A percentile compares a stretch with the other conserved stretches of the same genome.
phyloP scores from a whole-genome alignment of 129 eudicot genomes.

The Lactuca sativa region DNA sequence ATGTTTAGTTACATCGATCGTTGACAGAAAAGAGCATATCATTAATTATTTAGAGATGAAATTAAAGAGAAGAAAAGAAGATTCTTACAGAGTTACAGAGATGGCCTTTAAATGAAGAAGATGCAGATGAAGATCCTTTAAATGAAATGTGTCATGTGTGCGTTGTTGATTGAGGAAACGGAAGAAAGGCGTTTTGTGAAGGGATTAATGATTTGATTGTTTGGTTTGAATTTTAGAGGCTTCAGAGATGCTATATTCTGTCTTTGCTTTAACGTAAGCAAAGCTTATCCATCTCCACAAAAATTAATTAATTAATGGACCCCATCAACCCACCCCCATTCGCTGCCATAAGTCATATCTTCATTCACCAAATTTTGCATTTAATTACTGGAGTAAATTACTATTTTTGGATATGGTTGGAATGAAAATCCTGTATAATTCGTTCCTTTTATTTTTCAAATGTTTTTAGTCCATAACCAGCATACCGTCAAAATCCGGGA shows the following conservation, averaged over 20 bases:
- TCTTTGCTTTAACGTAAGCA: conserved; percentile 36
- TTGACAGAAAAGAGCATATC: neutral
- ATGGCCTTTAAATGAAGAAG: conserved; percentile 7
- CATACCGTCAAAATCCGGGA: no score
- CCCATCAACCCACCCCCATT: neutral
- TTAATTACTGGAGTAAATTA: no score
- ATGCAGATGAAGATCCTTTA: neutral
- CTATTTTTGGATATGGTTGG: no score
- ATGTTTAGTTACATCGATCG: neutral
- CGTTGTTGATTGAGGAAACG: neutral
- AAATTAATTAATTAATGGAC: conserved; percentile 5
- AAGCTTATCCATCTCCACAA: conserved; percentile 29
- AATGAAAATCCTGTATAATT: no score
- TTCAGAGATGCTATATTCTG: conserved; percentile 3
- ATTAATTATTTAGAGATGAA: neutral
- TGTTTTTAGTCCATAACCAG: no score
- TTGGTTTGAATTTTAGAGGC: conserved; percentile 9
- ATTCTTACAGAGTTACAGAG: conserved; percentile 16
- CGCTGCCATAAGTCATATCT: no score
- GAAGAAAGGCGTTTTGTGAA: neutral
- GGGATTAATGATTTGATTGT: neutral
- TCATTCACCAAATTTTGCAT: neutral
- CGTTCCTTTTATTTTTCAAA: no score
- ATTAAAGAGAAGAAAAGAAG: neutral
- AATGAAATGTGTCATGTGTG: neutral